Evolutionary conservation across 1,284 basidiomycete species (phyloP), one percentile per base, ranked within the genome.

Genomic region (Chalciporus piperatoides): DNA sequence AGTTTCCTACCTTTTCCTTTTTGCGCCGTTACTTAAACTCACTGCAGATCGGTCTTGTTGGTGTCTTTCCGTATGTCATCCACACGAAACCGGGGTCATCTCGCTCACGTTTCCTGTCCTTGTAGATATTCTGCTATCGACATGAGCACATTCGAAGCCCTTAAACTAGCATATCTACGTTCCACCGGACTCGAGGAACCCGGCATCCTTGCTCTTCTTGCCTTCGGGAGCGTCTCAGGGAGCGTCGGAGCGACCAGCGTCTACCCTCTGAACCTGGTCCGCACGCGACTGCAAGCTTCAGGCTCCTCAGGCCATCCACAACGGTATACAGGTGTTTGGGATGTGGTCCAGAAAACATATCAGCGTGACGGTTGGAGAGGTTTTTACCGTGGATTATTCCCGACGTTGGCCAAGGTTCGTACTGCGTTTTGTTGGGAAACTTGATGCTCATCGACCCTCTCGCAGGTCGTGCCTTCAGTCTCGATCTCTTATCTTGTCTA

Each of bases 401-500:
- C 92, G 30, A 93, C 91, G 41, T 76, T 97, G 58, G 91, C 94
- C 40, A 98, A 97, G 81, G 88, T 84, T 48, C 27, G 4, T 33
- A 30, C 30, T 51, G 25, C 51, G 25, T 39, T 17, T 32, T 49
- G 2, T 23, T 24, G 24, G 23, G 46, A 43, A 28, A 23, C 6
- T 3, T 8, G 42, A 58, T 44, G 54, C 59, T 44, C 44, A 57
- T 41, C 48, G 54, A 8, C 17, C 21, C 21, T 52, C 6, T 44
- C 35, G 32, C 50, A 92, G 86, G 93, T 97, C 51, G 85, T 96
- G 43, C 93, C 93, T 44, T 87, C 93, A 10, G 93, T 97, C 27
- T 95, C 92, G 21, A 96, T 97, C 71, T 91, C 90, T 54, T 96
- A 95, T 71, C 83, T 96, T 50, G 92, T 95, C 54, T 91, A 91